Base-by-base conservation (phyloP, 148 eudicot species). In the Drosera capensis region DNA sequence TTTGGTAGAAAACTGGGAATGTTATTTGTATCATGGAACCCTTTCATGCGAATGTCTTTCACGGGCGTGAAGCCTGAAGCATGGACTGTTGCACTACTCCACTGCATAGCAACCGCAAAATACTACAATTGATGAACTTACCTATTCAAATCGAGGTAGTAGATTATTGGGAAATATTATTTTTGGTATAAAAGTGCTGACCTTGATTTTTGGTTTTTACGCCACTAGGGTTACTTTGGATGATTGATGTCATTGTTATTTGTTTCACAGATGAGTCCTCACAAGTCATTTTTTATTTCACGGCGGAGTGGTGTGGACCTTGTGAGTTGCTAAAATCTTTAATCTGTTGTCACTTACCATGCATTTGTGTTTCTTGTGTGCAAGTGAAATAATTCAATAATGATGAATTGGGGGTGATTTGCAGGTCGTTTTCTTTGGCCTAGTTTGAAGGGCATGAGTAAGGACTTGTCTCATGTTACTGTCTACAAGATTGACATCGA, bases 291-390 rank as follows among this genome's bases (percentile, higher is more conserved):
- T 77, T 77, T 61, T 88, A 88, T 78, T 88, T 74, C 65, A 88
- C 96, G 25, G 96, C 96, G 14, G 80, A 36, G 43, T 88, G 96
- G 96, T 88, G 96, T 61, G 86, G 86, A 23, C 96, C 96, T 43
- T 88, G 96, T 88, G 79, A 77, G 96, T 52, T 65, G 14, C 45
- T 22, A 20, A 25, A 6, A 3, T 52, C 3, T 20, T 25, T 30
- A 17, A 25, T 40, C 23, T 26, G 29, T 43, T 49, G 14, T 30
- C 18, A n/a, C 17, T 9, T 14, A n/a, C n/a, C n/a, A n/a, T n/a
- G n/a, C n/a, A n/a, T n/a, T n/a, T n/a, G n/a, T n/a, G n/a, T 8
- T 46, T 28, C 21, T 44, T 39, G 23, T 56, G 23, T 14, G 19
- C 37, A 31, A 14, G n/a, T 14, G 15, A 28, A 9, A 20, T 34